Evolutionary conservation across 208 protist genomes (phyloP), one percentile per base, ranked within the genome.

Genomic region (Trypanosoma rangeli): DNA sequence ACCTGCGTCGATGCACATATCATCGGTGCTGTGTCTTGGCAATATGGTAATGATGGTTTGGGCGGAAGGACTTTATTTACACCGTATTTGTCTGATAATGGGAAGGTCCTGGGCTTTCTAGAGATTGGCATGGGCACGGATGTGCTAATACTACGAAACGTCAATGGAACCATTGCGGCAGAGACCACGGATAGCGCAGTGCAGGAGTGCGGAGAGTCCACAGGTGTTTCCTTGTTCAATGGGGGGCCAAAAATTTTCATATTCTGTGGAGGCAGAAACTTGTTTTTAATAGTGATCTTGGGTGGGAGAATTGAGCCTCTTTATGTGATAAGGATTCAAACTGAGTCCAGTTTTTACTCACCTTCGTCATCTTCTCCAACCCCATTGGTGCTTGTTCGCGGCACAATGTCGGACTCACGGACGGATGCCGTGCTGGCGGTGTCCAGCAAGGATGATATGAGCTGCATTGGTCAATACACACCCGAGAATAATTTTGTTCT

Each of bases 401-500:
- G 46, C 31, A 0, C 0, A 24, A 57, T 9, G 18, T 10, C 31
- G 16, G 46, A 55, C 10, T 18, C 20, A 18, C 52, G 55, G 13
- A 29, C 26, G 18, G 67, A 72, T 39, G 55, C 46, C 7, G 46
- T 57, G 29, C 29, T 72, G 1, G 67, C 46, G 1, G 55, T 57
- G 1, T 52, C 57, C 0, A 15, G 18, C 2, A 4, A 49, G 3
- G 20, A 18, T 39, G 13, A 12, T 0, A 5, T 20, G 31, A 29
- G 31, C 22, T 72, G 67, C 35, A 33, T 72, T 63, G 67, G 67
- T 24, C 12, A 29, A 1, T 72, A 72, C 28, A 24, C 9, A 5
- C 18, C 29, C 29, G 12, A 22, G 7, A 26, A 24, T 33, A 4
- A 5, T n/a, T 8, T 35, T 35, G 5, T 55, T 33, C 1, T 56